Percentiles rank a stretch among this genome's conserved stretches.
These are phyloP conservation scores for Pseudoperonospora humuli DNA, from an alignment of 352 stramenopile species.

Conservation along the genomic window DNA sequence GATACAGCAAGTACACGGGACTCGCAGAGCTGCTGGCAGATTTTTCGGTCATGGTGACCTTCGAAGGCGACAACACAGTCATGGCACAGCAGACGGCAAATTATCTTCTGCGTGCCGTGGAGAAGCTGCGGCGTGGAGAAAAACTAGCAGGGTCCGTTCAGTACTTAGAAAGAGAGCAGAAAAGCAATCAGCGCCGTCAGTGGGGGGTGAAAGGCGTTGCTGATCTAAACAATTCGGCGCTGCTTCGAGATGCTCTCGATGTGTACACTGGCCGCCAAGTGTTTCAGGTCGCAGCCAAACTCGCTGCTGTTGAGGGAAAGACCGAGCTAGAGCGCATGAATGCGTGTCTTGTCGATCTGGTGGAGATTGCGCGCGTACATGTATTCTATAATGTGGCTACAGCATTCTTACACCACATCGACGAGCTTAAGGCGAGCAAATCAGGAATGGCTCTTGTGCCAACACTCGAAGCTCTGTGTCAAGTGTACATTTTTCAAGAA, in stretches of 20 bases:
- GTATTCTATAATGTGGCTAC: slow-evolving; percentile 69
- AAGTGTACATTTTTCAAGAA: slow-evolving; percentile 71
- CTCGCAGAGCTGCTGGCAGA: slow-evolving; percentile 87
- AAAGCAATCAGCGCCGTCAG: slow-evolving; percentile 4
- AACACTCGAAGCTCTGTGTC: slow-evolving; percentile 51
- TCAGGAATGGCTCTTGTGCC: slow-evolving; percentile 28
- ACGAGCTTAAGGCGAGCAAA: slow-evolving; percentile 29
- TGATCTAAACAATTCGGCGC: slow-evolving; percentile 26
- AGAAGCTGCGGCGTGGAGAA: slow-evolving; percentile 40
- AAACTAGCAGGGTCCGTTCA: slow-evolving; percentile 51
- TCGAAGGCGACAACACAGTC: slow-evolving; percentile 96
- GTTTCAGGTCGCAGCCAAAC: slow-evolving; percentile 30
- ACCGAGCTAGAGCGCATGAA: slow-evolving; percentile 44
- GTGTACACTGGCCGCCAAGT: slow-evolving; percentile 50
- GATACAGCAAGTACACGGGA: slow-evolving; percentile 88
- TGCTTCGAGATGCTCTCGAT: slow-evolving; percentile 37
- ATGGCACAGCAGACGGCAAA: slow-evolving; percentile 89
- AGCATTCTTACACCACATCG: slow-evolving; percentile 47
- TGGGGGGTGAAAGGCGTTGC: slow-evolving; percentile 26
- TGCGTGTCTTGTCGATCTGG: slow-evolving; percentile 66
- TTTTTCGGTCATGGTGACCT: slow-evolving; percentile 94
- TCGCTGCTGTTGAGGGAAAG: slow-evolving; percentile 17
- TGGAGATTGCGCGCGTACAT: slow-evolving; percentile 62
- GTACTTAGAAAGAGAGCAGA: slow-evolving; percentile 43
- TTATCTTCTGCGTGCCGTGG: slow-evolving; percentile 59